Evolutionary conservation across 1,284 basidiomycete genomes (phyloP).

Genomic region (Earliella scabrosa): DNA sequence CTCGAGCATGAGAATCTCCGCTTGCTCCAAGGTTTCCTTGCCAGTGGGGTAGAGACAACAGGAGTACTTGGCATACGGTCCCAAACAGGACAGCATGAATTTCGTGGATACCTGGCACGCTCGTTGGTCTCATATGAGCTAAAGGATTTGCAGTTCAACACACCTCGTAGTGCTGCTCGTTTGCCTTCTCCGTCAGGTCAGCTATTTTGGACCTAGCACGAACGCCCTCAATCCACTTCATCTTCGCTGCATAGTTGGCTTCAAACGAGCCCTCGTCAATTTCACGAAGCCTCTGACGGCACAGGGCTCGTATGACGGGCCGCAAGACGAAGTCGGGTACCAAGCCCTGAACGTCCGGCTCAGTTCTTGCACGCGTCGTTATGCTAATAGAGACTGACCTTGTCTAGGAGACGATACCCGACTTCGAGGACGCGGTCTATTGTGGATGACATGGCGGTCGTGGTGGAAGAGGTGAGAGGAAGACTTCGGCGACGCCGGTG

Average conservation of each 20-base stretch:
- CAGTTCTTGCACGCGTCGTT: neutral
- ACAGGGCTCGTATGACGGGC: slow-evolving; percentile 60
- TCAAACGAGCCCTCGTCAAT: slow-evolving; percentile 66
- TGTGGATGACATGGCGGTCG: slow-evolving; percentile 10
- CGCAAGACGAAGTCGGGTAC: slow-evolving; percentile 70
- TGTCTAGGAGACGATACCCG: slow-evolving; percentile 35
- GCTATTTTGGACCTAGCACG: slow-evolving; percentile 61
- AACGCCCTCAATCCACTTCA: slow-evolving; percentile 62
- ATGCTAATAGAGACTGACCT: slow-evolving; percentile 18
- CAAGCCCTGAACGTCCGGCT: slow-evolving; percentile 43
- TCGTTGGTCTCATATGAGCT: neutral
- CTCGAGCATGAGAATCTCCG: slow-evolving; percentile 73
- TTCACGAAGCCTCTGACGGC: slow-evolving; percentile 63
- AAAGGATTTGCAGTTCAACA: slow-evolving; percentile 7
- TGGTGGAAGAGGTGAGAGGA: neutral
- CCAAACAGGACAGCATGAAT: slow-evolving; percentile 70
- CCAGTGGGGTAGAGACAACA: slow-evolving; percentile 75
- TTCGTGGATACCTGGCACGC: slow-evolving; percentile 60
- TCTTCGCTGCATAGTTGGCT: slow-evolving; percentile 70
- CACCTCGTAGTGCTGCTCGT: slow-evolving; percentile 83
- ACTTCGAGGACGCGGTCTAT: slow-evolving; percentile 21
- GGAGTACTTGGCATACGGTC: slow-evolving; percentile 70
- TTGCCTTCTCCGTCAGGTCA: slow-evolving; percentile 72
- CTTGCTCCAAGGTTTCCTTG: slow-evolving; percentile 67
- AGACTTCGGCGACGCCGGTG: neutral